Conservation (phyloP, 2,329 filamentous ascomycete genomes). For the Phyllosticta citribraziliensis region DNA sequence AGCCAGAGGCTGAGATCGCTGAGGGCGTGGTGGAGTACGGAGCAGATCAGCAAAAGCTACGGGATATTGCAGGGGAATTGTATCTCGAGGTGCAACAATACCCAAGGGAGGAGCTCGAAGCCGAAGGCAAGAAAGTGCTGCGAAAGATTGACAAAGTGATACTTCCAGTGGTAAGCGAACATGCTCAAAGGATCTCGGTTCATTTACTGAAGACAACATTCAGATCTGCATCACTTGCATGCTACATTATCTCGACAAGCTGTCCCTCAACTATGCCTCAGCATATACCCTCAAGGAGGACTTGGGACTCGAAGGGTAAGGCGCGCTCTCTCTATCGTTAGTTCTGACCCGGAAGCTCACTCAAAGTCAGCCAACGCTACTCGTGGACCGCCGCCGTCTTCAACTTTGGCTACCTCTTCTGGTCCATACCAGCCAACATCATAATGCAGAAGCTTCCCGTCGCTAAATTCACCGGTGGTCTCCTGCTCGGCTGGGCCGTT, state of each 20-base stretch:
- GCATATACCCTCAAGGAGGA: slow-evolving; percentile 29
- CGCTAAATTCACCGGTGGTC: slow-evolving; percentile 26
- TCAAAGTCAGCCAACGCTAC: slow-evolving; percentile 25
- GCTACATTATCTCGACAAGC: slow-evolving; percentile 38
- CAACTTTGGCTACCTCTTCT: slow-evolving; percentile 36
- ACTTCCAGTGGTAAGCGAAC: slow-evolving; percentile 33
- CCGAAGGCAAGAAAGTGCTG: slow-evolving; percentile 32
- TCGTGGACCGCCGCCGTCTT: slow-evolving; percentile 34
- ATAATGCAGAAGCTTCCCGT: slow-evolving; percentile 28
- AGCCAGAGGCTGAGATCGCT: slow-evolving; percentile 1
- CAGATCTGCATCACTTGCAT: slow-evolving; percentile 34
- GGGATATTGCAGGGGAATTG: slow-evolving; percentile 37
- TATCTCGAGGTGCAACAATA: slow-evolving; percentile 36
- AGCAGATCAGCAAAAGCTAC: slow-evolving; percentile 13
- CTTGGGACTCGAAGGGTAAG: slow-evolving; percentile 14
- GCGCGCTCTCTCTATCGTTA: background rate
- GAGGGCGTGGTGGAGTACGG: slow-evolving; percentile 1
- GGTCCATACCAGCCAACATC: slow-evolving; percentile 30
- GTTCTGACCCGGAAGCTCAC: background rate
- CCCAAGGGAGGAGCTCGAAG: slow-evolving; percentile 34
- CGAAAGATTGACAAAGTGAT: slow-evolving; percentile 38
- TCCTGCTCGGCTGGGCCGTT: slow-evolving; percentile 35
- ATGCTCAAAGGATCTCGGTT: background rate
- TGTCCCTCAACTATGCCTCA: slow-evolving; percentile 32
- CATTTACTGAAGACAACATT: background rate